These are phyloP conservation scores for Botryotinia globosa DNA, from an alignment of 2,329 filamentous ascomycete genomes.

Conservation along the genomic window DNA sequence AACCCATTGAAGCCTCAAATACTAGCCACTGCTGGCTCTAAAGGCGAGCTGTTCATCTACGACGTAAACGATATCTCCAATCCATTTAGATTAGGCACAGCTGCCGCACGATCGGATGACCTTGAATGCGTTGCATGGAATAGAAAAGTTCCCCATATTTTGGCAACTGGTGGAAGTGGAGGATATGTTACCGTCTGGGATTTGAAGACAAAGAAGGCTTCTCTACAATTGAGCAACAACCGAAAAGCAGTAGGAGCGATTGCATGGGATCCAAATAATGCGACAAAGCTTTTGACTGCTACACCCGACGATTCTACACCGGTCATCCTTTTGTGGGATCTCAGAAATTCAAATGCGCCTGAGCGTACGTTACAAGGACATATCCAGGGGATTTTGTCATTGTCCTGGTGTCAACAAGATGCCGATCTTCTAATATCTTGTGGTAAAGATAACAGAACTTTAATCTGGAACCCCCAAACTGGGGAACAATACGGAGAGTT, in stretches of 20 bases:
- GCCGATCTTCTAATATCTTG: constrained; percentile 85
- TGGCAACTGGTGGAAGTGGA: constrained; percentile 88
- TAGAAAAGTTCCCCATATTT: constrained; percentile 92
- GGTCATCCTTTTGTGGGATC: constrained; percentile 87
- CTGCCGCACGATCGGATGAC: constrained; percentile 86
- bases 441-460: constrained; percentile 92
- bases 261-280: constrained; percentile 94
- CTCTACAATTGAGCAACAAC: constrained; percentile 88
- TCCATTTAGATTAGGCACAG: constrained; percentile 83
- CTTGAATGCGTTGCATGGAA: constrained; percentile 98
- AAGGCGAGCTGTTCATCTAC: constrained; percentile 95
- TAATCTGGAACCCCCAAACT: constrained; percentile 94
- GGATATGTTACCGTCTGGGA: constrained; percentile 99
- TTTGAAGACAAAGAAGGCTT: constrained; percentile 96
- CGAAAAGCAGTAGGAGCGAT: constrained; percentile 93
- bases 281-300: constrained; percentile 90
- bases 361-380: constrained; percentile 88
- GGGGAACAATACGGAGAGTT: constrained; percentile 88
- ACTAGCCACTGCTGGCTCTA: constrained; percentile 86
- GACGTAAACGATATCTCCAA: constrained; percentile 87
- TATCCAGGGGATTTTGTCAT: constrained; percentile 85
- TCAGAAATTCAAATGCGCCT: constrained; percentile 92
- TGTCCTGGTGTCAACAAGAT: constrained; percentile 95
- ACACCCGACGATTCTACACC: constrained; percentile 87
- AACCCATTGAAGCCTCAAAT: constrained; percentile 90